Percentiles rank a stretch among this genome's conserved stretches.
These are phyloP conservation scores for Psilocybe sp. DNA, from an alignment of 768 basidiomycete species.

Conservation along the genomic window DNA sequence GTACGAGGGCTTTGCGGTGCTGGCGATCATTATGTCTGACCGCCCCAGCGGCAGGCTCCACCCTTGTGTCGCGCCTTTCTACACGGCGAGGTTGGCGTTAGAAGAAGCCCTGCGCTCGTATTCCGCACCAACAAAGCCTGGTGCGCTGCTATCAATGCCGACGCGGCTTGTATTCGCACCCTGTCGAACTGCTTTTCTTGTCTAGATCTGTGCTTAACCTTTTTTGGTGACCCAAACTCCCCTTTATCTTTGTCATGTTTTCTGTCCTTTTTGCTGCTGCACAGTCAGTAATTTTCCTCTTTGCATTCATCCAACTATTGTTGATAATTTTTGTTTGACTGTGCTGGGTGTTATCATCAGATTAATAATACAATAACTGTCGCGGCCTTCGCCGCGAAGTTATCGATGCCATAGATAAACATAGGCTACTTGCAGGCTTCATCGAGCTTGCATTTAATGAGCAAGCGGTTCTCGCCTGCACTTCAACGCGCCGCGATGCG, in stretches of 20 bases:
- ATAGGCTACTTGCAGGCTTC: too few species aligned
- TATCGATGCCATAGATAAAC: too few species aligned
- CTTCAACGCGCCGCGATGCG: too few species aligned
- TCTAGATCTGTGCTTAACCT: conserved; percentile 51
- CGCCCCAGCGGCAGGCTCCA: conserved; percentile 89
- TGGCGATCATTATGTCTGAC: conserved; percentile 82
- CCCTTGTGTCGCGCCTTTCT: conserved; percentile 88
- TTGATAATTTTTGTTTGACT: conserved; percentile 6
- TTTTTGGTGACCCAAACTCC: conserved; percentile 78
- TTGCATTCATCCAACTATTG: conserved; percentile 2
- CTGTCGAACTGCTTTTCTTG: conserved; percentile 77
- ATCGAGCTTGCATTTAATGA: too few species aligned
- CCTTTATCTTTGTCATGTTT: conserved; percentile 63
- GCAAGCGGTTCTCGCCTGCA: too few species aligned
- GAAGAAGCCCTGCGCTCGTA: conserved; percentile 17
- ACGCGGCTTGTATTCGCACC: conserved; percentile 73
- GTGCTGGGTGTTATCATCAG: conserved; percentile 74
- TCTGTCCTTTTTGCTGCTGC: conserved; percentile 72
- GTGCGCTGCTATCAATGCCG: conserved; percentile 52
- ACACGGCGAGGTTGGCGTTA: conserved; percentile 57
- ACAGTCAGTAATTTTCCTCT: conserved; percentile 49
- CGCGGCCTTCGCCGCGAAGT: conserved; percentile 86
- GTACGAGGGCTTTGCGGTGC: conserved; percentile 84
- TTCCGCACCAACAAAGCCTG: conserved; percentile 26
- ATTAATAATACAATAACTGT: too few species aligned